Base-by-base conservation (phyloP, 2,329 filamentous ascomycete genomes). In the Phyllosticta citriasiana region DNA sequence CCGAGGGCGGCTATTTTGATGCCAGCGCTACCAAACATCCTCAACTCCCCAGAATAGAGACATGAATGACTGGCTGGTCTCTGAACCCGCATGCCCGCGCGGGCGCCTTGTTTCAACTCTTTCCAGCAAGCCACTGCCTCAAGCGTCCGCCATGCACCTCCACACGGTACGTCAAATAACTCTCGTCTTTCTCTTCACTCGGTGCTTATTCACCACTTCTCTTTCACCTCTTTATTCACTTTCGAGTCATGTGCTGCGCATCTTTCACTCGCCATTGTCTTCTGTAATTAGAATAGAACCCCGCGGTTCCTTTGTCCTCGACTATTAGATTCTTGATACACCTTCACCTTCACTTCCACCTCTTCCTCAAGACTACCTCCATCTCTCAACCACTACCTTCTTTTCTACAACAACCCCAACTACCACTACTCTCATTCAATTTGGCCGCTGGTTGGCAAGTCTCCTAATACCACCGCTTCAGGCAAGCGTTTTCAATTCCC, bases 41-140 rank as follows among this genome's bases (percentile, higher is more conserved):
- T 67, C 69, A 8, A 68, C 66, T 65, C 71, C 71, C 71, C 70
- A 71, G 65, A 71, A 72, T 73, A 73, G 74, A 76, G 75, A 71
- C 72, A 71, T 72, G 73, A 66, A 67, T 70, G 70, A 71, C 68
- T 72, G 73, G 69, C 71, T 74, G 67, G 69, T 63, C 70, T 69
- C 65, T 66, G 75, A 75, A 75, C 76, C 76, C 68, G 69, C 67
- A 66, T 67, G 68, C 68, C 70, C 67, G 70, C 69, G 68, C 68
- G 70, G 71, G 50, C 66, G 70, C 67, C 68, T 65, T 67, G 68
- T 71, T 70, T 70, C 70, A 68, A 66, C 71, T 73, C 67, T 67
- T 66, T 71, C 70, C 71, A 70, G 72, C 69, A 69, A 62, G 60
- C 60, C 60, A 55, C 60, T 62, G 60, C 60, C 55, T 27, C 55